A percentile compares a stretch with the other conserved stretches of the same genome.
These are phyloP conservation scores for Spencermartinsiella ligniputridi DNA, from an alignment of 1,139 yeast genomes.

Conservation along the genomic window DNA sequence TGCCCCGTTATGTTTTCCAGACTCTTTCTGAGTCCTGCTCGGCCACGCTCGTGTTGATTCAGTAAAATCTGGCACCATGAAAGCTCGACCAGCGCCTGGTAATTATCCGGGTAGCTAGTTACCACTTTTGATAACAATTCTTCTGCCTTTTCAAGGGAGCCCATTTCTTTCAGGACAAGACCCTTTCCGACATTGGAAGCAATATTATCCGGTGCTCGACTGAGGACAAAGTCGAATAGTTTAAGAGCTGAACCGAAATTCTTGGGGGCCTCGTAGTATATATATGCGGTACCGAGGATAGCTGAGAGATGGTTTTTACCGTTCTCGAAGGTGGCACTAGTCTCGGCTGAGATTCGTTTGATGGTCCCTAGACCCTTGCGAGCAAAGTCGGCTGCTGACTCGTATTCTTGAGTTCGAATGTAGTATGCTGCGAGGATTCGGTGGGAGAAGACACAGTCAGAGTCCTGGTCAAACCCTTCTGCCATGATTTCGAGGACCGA, in stretches of 20 bases:
- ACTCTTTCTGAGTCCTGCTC: constrained; percentile 45
- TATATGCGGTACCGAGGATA: constrained; percentile 69
- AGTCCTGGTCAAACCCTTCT: constrained; percentile 47
- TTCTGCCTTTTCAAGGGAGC: constrained; percentile 52
- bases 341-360: constrained; percentile 39
- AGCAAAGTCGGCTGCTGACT: constrained; percentile 56
- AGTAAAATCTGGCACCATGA: constrained; percentile 74
- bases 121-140: constrained; percentile 49
- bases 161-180: constrained; percentile 64
- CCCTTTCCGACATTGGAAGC: constrained; percentile 81
- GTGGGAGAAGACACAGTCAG: constrained; percentile 55
- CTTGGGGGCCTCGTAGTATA: constrained; percentile 86
- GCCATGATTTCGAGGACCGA: constrained; percentile 51
- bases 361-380: constrained; percentile 57
- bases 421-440: constrained; percentile 62
- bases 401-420: constrained; percentile 59
- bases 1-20: constrained; percentile 45
- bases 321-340: constrained; percentile 37
- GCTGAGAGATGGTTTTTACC: constrained; percentile 60
- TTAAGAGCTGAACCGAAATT: constrained; percentile 71
- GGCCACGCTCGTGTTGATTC: constrained; percentile 51
- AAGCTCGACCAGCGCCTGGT: constrained; percentile 61
- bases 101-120: constrained; percentile 47
- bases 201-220: constrained; percentile 46
- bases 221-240: constrained; percentile 60